Evolutionary conservation across 202 grass and related monocot genomes (phyloP), one percentile per base, ranked within the genome.

Genomic region (Brachypodium distachyon): DNA sequence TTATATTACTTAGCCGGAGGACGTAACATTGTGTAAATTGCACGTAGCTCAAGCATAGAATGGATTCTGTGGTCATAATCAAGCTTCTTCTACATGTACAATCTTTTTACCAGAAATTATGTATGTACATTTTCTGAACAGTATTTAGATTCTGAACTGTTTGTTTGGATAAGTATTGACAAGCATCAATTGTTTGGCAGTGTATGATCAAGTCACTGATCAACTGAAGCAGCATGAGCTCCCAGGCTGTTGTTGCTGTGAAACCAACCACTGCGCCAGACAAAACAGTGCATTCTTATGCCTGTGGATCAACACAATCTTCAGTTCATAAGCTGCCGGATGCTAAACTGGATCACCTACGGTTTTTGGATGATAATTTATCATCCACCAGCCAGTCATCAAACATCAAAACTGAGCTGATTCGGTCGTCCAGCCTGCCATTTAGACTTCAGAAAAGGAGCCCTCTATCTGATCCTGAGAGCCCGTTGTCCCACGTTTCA

Each of bases 331-430:
- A 75, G 31, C 8, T 86, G 70, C 84, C 89, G 10, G 83, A 83
- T 38, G n/a, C 61, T 47, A 82, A 84, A 58, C 25, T 67, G 43
- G 76, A 69, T 6, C 34, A 39, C 5, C 42, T 73, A 17, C 26
- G 44, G 16, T 53, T 74, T 67, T 42, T 74, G 13, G 52, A 79
- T 69, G 75, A 66, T 13, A 81, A 48, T 51, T 36, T 78, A n/a
- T 85, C 90, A 73, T 97, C 88, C 54, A 83, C 86, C 4, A 90
- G 79, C 33, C 73, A 86, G 55, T 78, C 88, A n/a, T 84, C 79
- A 26, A 74, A 46, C 27, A 69, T 81, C 57, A 89, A 87, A 77
- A 82, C 58, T 1, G 77, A 89, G 61, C 60, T 87, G 65, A 75
- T 79, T 44, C 41, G 26, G 31, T 73, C 77, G 6, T 84, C 57